These are phyloP conservation scores for Candida pseudoglaebosa DNA, from an alignment of 805 yeast species.

Conservation along the genomic window DNA sequence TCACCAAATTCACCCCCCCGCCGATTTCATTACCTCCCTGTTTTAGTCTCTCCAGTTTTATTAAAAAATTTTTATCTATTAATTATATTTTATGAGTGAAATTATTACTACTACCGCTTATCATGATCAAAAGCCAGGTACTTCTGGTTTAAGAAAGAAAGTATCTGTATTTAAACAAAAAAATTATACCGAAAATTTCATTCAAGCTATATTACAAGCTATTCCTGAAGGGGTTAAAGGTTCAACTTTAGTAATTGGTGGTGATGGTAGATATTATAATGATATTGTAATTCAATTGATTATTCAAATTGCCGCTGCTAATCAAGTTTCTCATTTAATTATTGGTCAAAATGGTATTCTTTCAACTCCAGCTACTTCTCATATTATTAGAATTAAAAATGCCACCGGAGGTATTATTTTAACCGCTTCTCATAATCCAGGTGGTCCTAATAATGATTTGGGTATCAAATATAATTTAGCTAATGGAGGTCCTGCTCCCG, in stretches of 20 bases:
- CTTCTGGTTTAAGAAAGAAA: slow-evolving; percentile 93
- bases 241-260: slow-evolving; percentile 86
- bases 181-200: slow-evolving; percentile 88
- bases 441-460: slow-evolving; percentile 87
- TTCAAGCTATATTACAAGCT: slow-evolving; percentile 79
- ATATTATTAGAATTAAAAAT: slow-evolving; percentile 69
- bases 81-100: too few species aligned
- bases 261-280: slow-evolving; percentile 94
- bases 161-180: slow-evolving; percentile 76
- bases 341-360: slow-evolving; percentile 85
- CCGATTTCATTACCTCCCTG: too few species aligned
- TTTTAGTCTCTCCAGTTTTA: too few species aligned
- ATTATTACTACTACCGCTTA: slow-evolving; percentile 58
- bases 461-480: slow-evolving; percentile 94
- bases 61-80: too few species aligned
- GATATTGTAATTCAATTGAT: slow-evolving; percentile 76
- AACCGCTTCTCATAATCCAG: slow-evolving; percentile 97
- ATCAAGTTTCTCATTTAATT: slow-evolving; percentile 80
- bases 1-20: too few species aligned
- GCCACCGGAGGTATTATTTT: slow-evolving; percentile 93
- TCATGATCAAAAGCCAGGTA: slow-evolving; percentile 94
- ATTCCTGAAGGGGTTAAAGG: slow-evolving; percentile 84
- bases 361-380: slow-evolving; percentile 97
- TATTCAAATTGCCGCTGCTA: slow-evolving; percentile 82
- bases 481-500: slow-evolving; percentile 99